Conservation (phyloP, 2,329 filamentous ascomycete species). For the Lecanicillium sp. region DNA sequence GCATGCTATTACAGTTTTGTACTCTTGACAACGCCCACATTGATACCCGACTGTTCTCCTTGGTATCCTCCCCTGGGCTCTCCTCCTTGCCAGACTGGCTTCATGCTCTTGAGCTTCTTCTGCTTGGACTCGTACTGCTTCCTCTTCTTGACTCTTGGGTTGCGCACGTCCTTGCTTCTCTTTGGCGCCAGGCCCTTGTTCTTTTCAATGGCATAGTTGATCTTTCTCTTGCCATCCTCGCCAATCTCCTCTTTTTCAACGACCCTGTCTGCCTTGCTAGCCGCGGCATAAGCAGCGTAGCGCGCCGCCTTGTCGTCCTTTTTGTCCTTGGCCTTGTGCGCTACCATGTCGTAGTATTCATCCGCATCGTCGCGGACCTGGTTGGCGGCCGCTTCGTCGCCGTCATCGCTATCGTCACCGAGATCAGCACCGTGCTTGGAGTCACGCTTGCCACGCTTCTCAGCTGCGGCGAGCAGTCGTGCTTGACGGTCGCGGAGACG, state of each 20-base stretch:
- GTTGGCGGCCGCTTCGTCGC: constrained; percentile 47
- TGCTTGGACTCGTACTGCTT: constrained; percentile 94
- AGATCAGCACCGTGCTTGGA: constrained; percentile 58
- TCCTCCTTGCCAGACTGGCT: constrained; percentile 76
- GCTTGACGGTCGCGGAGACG: constrained; percentile 78
- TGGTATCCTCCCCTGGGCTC: constrained; percentile 79
- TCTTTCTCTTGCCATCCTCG: constrained; percentile 81
- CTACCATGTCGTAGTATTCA: constrained; percentile 87
- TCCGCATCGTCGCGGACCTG: constrained; percentile 52
- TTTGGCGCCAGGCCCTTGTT: constrained; percentile 91
- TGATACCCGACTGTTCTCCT: constrained; percentile 92
- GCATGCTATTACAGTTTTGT: constrained; percentile 60
- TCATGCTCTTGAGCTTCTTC: constrained; percentile 90
- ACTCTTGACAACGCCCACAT: constrained; percentile 87
- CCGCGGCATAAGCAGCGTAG: constrained; percentile 47
- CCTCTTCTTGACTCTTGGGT: constrained; percentile 96
- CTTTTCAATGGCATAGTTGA: constrained; percentile 91
- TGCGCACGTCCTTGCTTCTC: constrained; percentile 88
- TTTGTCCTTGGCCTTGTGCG: constrained; percentile 60
- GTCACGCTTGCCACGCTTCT: constrained; percentile 65
- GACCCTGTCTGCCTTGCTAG: constrained; percentile 55
- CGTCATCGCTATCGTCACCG: constrained; percentile 59
- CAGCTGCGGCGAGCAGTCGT: constrained; percentile 80
- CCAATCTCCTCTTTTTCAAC: constrained; percentile 63
- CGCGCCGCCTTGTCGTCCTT: constrained; percentile 61